phyloP scores from a whole-genome alignment of 495 filamentous ascomycete genomes.

The Pseudoneurospora amorphoporcata region DNA sequence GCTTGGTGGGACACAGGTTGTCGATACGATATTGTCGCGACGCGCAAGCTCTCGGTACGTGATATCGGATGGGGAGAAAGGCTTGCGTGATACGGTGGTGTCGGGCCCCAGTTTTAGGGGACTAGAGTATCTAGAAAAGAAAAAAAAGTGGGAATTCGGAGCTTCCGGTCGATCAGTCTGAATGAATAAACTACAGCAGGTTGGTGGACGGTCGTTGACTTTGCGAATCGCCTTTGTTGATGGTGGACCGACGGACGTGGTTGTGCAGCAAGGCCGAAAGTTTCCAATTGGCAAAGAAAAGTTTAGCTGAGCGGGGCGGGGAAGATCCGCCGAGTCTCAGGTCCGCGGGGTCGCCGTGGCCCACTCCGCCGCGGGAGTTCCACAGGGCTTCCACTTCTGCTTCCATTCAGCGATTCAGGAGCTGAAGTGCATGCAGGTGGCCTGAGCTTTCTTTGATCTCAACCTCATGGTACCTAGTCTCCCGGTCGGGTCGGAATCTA shows the following conservation, averaged over 20 bases:
- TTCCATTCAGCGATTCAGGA: neutral
- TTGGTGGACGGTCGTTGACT: neutral
- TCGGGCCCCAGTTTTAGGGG: neutral
- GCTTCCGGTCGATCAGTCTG: neutral
- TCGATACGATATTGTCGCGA: neutral
- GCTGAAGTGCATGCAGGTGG: neutral
- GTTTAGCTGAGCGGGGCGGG: neutral
- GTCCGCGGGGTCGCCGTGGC: neutral
- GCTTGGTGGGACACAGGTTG: neutral
- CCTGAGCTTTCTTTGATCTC: neutral
- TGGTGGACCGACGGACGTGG: neutral
- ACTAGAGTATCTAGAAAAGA: neutral
- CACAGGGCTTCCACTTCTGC: neutral
- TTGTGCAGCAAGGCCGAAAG: neutral
- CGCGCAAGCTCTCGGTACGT: neutral
- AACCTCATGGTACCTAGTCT: too few relatives aligned
- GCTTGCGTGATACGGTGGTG: neutral
- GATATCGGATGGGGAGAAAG: neutral
- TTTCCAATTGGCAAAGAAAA: neutral
- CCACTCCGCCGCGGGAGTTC: neutral
- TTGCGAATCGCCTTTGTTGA: neutral
- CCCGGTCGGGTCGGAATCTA: neutral
- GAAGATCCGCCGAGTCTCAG: neutral
- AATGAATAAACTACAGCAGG: neutral
- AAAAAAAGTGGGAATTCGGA: neutral